Conservation (phyloP, 345 rosid species). For the Salix brachista region DNA sequence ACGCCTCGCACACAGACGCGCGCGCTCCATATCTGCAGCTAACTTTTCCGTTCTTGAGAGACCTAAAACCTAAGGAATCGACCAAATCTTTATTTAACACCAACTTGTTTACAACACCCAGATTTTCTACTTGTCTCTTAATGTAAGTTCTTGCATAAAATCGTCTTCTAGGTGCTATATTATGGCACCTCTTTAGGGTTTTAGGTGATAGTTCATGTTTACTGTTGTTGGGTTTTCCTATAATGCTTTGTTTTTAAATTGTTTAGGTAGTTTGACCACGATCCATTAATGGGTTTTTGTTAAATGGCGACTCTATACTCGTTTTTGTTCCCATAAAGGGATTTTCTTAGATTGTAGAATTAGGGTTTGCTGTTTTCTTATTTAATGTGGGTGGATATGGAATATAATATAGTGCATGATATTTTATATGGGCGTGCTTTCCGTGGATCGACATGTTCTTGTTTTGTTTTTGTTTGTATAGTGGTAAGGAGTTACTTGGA, state of each 20-base stretch:
- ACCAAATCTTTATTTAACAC: neutral
- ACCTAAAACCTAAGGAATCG: neutral
- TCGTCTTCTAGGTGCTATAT: neutral
- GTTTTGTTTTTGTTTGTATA: neutral
- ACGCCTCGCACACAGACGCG: neutral
- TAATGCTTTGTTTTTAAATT: neutral
- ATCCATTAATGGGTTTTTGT: neutral
- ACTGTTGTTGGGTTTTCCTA: neutral
- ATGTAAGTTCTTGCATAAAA: neutral
- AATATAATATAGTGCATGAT: neutral
- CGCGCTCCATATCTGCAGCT: neutral
- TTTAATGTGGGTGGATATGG: neutral
- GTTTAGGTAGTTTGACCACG: neutral
- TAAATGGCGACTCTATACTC: neutral
- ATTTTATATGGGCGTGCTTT: neutral
- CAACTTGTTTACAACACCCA: neutral
- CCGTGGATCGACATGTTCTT: neutral
- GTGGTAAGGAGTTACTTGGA: neutral
- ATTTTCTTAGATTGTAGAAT: neutral
- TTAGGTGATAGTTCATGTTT: neutral
- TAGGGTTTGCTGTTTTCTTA: slow-evolving; percentile 5
- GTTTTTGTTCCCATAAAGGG: neutral
- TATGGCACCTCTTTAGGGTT: neutral
- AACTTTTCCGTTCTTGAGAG: neutral
- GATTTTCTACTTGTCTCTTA: neutral